Percentiles rank a stretch among this genome's conserved stretches.
phyloP scores from a whole-genome alignment of 768 basidiomycete species.

The Chalciporus pseudorubinellus region DNA sequence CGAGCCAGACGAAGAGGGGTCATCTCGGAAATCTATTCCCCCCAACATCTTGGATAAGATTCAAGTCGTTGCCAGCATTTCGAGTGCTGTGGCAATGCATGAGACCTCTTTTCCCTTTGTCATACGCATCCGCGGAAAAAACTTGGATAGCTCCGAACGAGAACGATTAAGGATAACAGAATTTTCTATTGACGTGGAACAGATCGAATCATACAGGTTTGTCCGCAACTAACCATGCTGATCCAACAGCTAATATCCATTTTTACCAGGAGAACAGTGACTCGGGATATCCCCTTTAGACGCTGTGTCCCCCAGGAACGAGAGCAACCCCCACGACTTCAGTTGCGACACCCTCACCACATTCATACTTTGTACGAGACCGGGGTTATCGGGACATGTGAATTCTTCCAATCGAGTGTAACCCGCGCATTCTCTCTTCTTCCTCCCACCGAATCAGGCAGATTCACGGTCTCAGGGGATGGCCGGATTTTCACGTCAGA shows the following conservation, averaged over 20 bases:
- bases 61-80: conserved; percentile 62
- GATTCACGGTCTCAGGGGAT: conserved; percentile 47
- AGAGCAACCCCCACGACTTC: conserved; percentile 62
- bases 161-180: conserved; percentile 54
- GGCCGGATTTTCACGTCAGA: conserved; percentile 47
- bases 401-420: conserved; percentile 22
- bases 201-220: conserved; percentile 67
- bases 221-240: conserved; percentile 16
- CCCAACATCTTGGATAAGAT: conserved; percentile 56
- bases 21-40: conserved; percentile 40
- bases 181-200: conserved; percentile 56
- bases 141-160: conserved; percentile 47
- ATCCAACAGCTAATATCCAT: conserved; percentile 6
- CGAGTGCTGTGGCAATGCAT: conserved; percentile 49
- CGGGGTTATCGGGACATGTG: conserved; percentile 35
- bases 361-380: conserved; percentile 45
- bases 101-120: conserved; percentile 51
- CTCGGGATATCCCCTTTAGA: conserved; percentile 39
- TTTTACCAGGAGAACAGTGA: conserved; percentile 40
- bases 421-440: conserved; percentile 47
- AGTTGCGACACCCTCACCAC: conserved; percentile 55
- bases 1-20: conserved; percentile 10
- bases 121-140: conserved; percentile 58
- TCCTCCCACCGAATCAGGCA: conserved; percentile 42
- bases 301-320: conserved; percentile 56